Conservation (phyloP, 768 basidiomycete genomes). For the Amanita brunnescens region DNA sequence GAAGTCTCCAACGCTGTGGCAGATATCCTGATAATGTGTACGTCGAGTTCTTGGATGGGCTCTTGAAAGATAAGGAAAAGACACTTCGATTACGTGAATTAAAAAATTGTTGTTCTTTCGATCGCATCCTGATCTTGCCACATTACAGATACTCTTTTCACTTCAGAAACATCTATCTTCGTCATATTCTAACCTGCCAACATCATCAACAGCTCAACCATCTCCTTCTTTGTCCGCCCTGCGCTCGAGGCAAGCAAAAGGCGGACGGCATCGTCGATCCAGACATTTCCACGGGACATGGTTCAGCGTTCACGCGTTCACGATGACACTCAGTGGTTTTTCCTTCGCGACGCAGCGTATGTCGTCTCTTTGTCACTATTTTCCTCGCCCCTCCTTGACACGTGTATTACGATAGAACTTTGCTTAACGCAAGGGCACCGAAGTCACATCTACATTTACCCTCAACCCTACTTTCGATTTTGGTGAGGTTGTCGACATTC, state of each 20-base stretch:
- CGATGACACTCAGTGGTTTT: slow-evolving; percentile 86
- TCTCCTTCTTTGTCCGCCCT: slow-evolving; percentile 54
- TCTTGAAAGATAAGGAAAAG: slow-evolving; percentile 74
- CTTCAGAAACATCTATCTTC: slow-evolving; percentile 70
- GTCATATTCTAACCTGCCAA: slow-evolving; percentile 35
- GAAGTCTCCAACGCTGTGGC: too few relatives aligned
- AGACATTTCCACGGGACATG: slow-evolving; percentile 64
- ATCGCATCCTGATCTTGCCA: slow-evolving; percentile 28
- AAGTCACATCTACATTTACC: slow-evolving; percentile 29
- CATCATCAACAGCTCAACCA: slow-evolving; percentile 36
- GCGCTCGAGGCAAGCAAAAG: slow-evolving; percentile 20
- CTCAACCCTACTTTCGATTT: slow-evolving; percentile 47
- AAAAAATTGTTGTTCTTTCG: background rate
- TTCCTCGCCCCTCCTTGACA: background rate
- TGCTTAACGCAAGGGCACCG: slow-evolving; percentile 22
- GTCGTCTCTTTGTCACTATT: slow-evolving; percentile 16
- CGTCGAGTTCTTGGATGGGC: slow-evolving; percentile 54
- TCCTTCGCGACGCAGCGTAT: slow-evolving; percentile 71
- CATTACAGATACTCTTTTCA: slow-evolving; percentile 69
- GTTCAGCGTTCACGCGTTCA: slow-evolving; percentile 71
- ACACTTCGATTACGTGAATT: slow-evolving; percentile 47
- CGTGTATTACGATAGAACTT: slow-evolving; percentile 19
- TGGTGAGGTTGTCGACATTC: slow-evolving; percentile 65
- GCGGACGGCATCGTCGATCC: slow-evolving; percentile 35
- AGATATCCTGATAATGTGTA: too few relatives aligned